A percentile compares a stretch with the other conserved stretches of the same genome.
Conservation (phyloP, 768 basidiomycete species). For the Butyriboletus loyo region DNA sequence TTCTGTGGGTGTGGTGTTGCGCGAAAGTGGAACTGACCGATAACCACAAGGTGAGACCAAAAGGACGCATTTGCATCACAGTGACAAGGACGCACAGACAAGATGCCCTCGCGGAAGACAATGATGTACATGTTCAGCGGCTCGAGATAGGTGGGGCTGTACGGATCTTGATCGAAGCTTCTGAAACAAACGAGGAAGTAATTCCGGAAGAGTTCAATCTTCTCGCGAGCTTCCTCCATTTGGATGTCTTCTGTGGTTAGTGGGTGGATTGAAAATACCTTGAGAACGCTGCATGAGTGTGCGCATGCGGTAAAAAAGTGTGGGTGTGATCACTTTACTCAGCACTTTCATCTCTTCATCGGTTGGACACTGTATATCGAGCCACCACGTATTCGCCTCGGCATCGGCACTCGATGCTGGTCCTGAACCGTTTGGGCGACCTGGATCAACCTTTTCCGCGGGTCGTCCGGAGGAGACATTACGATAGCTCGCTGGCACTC, state of each 20-base stretch:
- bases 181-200: conserved; percentile 99
- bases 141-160: conserved; percentile 95
- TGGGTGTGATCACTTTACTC: conserved; percentile 61
- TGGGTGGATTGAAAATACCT: conserved; percentile 98
- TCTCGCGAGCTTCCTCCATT: conserved; percentile 99
- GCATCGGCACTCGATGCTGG: conserved; percentile 34
- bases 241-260: conserved; percentile 98
- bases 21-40: conserved; percentile 86
- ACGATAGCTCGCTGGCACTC: background rate
- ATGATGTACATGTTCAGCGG: conserved; percentile 99
- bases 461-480: conserved; percentile 19
- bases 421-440: conserved; percentile 23
- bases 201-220: conserved; percentile 98
- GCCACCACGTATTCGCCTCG: conserved; percentile 93
- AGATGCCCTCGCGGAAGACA: conserved; percentile 94
- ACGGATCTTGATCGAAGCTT: conserved; percentile 97
- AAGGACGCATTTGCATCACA: background rate
- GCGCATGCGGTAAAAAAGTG: background rate
- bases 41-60: background rate
- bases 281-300: conserved; percentile 4
- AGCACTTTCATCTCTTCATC: conserved; percentile 99
- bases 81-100: conserved; percentile 63
- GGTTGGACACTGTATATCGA: conserved; percentile 90
- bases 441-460: conserved; percentile 18
- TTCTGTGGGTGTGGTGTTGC: conserved; percentile 98